A percentile compares a stretch with the other conserved stretches of the same genome.
These are phyloP conservation scores for Penicillium brasilianum DNA, from an alignment of 2,329 filamentous ascomycete species.

Conservation along the genomic window DNA sequence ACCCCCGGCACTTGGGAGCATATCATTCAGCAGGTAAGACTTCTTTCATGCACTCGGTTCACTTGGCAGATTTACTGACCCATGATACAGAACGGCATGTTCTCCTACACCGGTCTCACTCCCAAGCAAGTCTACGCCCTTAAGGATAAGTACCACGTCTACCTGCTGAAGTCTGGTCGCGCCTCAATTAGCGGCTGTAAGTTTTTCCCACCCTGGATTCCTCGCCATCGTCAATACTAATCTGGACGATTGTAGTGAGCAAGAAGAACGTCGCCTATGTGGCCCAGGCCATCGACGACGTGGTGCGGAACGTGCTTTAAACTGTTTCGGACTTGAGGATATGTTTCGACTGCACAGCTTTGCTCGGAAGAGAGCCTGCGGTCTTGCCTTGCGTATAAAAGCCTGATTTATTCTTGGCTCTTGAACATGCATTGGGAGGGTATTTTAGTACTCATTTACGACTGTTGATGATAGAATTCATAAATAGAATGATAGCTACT, in stretches of 20 bases:
- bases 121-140: slow-evolving; percentile 50
- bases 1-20: slow-evolving; percentile 97
- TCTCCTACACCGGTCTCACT: slow-evolving; percentile 71
- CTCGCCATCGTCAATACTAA: not conserved
- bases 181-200: slow-evolving; percentile 49
- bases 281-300: slow-evolving; percentile 44
- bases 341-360: slow-evolving; percentile 9
- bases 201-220: slow-evolving; percentile 13
- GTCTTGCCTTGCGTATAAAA: slow-evolving; percentile 1
- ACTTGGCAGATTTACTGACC: not conserved
- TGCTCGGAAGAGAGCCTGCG: not conserved
- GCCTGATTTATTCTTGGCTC: not conserved
- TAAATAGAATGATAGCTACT: slow-evolving; percentile 24
- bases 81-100: slow-evolving; percentile 71
- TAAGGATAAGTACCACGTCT: slow-evolving; percentile 51
- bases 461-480: slow-evolving; percentile 32
- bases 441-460: slow-evolving; percentile 20
- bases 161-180: slow-evolving; percentile 48
- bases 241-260: slow-evolving; percentile 39
- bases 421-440: slow-evolving; percentile 24
- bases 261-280: slow-evolving; percentile 48
- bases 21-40: slow-evolving; percentile 85
- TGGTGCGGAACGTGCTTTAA: slow-evolving; percentile 42
- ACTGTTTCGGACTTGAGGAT: slow-evolving; percentile 16
- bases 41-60: not conserved